Percentiles rank a stretch among this genome's conserved stretches.
phyloP scores from a whole-genome alignment of 2,329 filamentous ascomycete species.

The Claviceps sp. region DNA sequence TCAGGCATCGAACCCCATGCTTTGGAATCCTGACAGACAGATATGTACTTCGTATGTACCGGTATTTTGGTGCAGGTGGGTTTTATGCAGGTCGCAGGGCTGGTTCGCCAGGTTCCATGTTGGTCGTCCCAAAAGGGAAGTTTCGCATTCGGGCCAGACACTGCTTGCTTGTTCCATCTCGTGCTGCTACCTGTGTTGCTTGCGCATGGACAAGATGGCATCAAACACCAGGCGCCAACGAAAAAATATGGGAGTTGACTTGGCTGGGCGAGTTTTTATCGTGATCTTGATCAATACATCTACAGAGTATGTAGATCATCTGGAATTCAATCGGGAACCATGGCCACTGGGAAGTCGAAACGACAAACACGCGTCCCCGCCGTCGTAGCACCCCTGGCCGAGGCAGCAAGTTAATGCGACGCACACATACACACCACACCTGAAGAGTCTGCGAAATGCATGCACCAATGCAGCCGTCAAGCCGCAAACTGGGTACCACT shows the following conservation, averaged over 20 bases:
- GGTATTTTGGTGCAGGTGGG: neutral
- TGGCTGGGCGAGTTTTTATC: no score
- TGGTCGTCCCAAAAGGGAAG: neutral
- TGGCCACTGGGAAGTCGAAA: neutral
- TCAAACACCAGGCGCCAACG: no score
- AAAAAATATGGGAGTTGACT: no score
- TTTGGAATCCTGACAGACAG: neutral
- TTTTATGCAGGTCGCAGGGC: conserved; percentile 1
- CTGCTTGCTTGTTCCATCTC: neutral
- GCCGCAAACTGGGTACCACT: neutral
- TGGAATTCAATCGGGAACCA: neutral
- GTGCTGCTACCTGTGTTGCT: neutral
- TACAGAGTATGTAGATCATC: neutral
- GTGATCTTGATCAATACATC: no score
- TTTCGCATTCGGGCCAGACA: neutral
- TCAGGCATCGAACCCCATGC: neutral
- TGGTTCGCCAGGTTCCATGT: neutral
- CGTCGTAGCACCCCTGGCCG: neutral
- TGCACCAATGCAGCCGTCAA: neutral
- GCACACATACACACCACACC: neutral
- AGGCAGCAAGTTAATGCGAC: neutral
- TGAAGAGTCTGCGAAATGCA: neutral
- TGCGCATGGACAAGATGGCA: neutral
- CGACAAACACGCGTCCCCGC: neutral
- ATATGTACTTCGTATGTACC: neutral